Conservation (phyloP, 768 basidiomycete genomes). For the Gymnopilus dilepis region DNA sequence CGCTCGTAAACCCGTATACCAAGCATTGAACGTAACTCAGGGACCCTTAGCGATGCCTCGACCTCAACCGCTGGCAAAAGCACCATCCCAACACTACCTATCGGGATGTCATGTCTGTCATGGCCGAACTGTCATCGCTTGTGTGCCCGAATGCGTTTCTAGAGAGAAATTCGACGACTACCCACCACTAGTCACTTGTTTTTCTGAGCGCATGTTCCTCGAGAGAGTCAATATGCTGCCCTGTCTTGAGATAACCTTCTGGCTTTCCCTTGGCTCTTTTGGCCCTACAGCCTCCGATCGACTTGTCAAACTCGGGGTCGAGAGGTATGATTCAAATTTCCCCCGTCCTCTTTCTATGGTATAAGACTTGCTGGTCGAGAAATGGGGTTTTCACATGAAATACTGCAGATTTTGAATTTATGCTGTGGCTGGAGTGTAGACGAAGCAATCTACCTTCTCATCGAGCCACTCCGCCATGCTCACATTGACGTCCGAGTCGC, state of each 20-base stretch:
- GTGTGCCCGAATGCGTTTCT: neutral
- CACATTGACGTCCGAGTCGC: too few species aligned
- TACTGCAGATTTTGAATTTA: too few species aligned
- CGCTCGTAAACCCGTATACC: neutral
- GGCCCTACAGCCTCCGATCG: neutral
- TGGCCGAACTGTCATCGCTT: neutral
- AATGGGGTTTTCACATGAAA: too few species aligned
- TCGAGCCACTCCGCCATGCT: too few species aligned
- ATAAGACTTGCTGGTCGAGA: neutral
- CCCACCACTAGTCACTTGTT: neutral
- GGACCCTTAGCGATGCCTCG: neutral
- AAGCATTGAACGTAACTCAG: neutral
- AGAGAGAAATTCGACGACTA: neutral
- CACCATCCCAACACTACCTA: neutral
- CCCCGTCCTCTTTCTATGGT: too few species aligned
- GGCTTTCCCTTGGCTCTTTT: neutral
- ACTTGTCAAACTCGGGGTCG: neutral
- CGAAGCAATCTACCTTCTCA: too few species aligned
- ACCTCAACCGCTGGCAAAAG: neutral
- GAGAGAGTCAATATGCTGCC: neutral
- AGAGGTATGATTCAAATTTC: neutral
- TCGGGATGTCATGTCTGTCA: neutral
- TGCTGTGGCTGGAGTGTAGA: too few species aligned
- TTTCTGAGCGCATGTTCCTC: neutral
- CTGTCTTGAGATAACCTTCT: neutral